Conservation (phyloP, 768 basidiomycete genomes). For the Lyophyllum semitale region DNA sequence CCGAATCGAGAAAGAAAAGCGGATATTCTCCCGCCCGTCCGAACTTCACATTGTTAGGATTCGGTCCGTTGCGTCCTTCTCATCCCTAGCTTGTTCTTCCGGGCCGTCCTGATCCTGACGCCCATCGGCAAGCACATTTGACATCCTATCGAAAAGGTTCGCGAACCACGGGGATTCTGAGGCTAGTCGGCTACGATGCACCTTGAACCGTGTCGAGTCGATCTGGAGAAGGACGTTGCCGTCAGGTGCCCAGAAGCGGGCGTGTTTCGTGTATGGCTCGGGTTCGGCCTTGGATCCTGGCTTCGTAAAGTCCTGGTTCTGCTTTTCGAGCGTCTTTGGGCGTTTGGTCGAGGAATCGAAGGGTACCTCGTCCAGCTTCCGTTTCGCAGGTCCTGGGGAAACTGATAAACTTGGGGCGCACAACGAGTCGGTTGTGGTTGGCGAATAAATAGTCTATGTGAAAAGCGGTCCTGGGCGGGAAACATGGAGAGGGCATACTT, state of each 20-base stretch:
- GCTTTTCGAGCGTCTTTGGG: neutral
- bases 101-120: neutral
- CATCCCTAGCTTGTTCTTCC: neutral
- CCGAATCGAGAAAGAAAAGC: constrained; percentile 7
- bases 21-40: constrained; percentile 8
- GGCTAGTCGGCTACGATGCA: constrained; percentile 25
- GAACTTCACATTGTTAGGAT: constrained; percentile 1
- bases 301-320: too few species aligned
- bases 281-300: neutral
- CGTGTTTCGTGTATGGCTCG: constrained; percentile 18
- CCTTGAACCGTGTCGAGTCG: constrained; percentile 17
- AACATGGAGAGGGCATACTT: too few species aligned
- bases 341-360: too few species aligned
- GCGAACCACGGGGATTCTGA: constrained; percentile 25
- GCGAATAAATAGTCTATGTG: too few species aligned
- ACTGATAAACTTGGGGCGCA: too few species aligned
- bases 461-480: too few species aligned
- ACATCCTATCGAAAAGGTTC: constrained; percentile 17
- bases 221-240: constrained; percentile 27
- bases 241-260: constrained; percentile 23
- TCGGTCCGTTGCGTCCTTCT: too few species aligned
- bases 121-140: neutral
- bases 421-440: too few species aligned
- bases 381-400: too few species aligned
- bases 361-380: too few species aligned